Base-by-base conservation (phyloP, 148 eudicot genomes). In the Chenopodium formosanum region DNA sequence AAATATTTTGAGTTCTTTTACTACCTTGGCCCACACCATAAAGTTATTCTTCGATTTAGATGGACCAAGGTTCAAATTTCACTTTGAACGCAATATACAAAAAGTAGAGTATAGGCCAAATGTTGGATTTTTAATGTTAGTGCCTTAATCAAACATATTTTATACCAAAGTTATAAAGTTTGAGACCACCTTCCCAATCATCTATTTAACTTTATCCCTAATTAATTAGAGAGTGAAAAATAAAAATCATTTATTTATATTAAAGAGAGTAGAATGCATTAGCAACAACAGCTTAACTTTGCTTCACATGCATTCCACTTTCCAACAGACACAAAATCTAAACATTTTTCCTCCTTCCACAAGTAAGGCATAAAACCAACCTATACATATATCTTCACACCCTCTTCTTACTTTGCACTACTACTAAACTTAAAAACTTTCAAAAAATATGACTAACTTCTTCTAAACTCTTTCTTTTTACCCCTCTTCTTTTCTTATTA, bases 281-380 rank as follows among this genome's bases (percentile, higher is more conserved):
- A 76, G 23, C 32, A 74, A 13, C 72, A 64, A 58, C 81, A 88
- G 66, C 73, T 77, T 78, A 79, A 68, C 94, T 92, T 94, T 94
- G 85, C 88, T 78, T 91, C 97, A 92, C 98, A 92, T 92, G 97
- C 92, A 86, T 85, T 86, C 90, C 90, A 90, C 93, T 91, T 91
- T 90, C 82, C 60, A 68, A 85, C 75, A 87, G 73, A 80, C 85
- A 90, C 81, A 87, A 89, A 83, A 89, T 80, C 87, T 82, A 81
- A 83, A 81, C 84, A 79, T 77, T 82, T 89, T 86, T 87, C 83
- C 89, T 82, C 89, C 47, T 67, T 83, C 82, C 37, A 89, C 98
- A 94, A 89, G 98, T 77, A 92, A 94, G 92, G 98, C 92, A 94
- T 91, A 93, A 84, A 74, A 66, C 29, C 17, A 14, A 10, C 34